Evolutionary conservation across 768 basidiomycete genomes (phyloP), one percentile per base, ranked within the genome.

Genomic region (Tubosaeta sp.): DNA sequence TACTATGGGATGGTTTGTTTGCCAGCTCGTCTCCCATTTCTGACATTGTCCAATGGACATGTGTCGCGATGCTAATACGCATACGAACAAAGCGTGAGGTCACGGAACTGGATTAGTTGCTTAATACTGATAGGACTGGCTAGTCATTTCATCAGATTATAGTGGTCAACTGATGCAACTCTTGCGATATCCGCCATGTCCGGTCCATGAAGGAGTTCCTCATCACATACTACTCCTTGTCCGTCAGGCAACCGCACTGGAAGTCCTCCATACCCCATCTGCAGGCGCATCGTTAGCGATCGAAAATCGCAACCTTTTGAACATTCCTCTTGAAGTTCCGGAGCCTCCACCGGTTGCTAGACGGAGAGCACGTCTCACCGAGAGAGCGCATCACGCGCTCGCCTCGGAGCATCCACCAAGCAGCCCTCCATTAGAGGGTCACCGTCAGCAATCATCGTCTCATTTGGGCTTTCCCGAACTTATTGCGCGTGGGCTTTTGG

Each of bases 1-100:
- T 80, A 31, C 65, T 99, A n/a, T 98, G 97, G 97, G 97, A 99
- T 67, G 93, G 88, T 1, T 67, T 98, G 9, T 95, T 99, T 66
- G 91, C 95, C 0, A 86, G 84, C 54, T 91, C 59, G 3, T 51
- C 93, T 71, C 80, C 88, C 17, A 76, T 85, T 0, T 74, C 95
- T 27, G 83, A 86, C 46, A 71, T 97, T 34, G 82, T 86, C 1
- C 83, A 85, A 48, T 95, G 90, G 86, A 74, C 95, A 46, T 94
- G 91, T 63, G 85, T 97, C 17, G 90, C 92, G 1, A 95, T 98
- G 94, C 80, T 99, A 16, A 82, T 98, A 50, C 84, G 97, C 48
- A 91, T 97, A 61, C 85, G 97, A 44, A 93, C 93, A 63, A 79
- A 88, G 63, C 69, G 94, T 93, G 59, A 71, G 91, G 29, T 29